phyloP scores from a whole-genome alignment of 768 basidiomycete genomes.

The Phlebiopsis flavidoalba region DNA sequence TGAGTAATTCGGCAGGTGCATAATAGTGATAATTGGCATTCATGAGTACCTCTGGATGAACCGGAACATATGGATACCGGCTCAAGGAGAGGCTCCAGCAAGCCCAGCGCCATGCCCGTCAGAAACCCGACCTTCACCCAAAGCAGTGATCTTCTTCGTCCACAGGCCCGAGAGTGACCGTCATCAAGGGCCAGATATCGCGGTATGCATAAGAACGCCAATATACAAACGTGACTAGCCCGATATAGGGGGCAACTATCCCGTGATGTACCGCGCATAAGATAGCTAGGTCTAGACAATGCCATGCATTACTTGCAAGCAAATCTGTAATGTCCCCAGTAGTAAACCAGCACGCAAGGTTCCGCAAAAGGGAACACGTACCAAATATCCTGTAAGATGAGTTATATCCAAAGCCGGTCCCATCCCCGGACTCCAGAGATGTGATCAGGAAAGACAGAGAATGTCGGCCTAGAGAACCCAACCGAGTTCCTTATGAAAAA shows the following conservation, averaged over 20 bases:
- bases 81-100: slow-evolving; percentile 15
- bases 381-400: no score
- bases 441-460: background rate
- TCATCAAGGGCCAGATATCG: slow-evolving; percentile 31
- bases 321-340: no score
- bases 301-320: background rate
- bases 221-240: slow-evolving; percentile 6
- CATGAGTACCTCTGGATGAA: background rate
- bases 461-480: background rate
- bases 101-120: slow-evolving; percentile 25
- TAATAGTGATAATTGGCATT: background rate
- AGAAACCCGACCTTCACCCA: slow-evolving; percentile 32
- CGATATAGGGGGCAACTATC: background rate
- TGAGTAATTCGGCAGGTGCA: background rate
- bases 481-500: no score
- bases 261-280: background rate
- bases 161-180: slow-evolving; percentile 26
- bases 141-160: slow-evolving; percentile 28
- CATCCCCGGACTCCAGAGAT: no score
- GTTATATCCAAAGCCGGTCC: no score
- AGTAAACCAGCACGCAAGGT: no score
- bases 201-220: slow-evolving; percentile 27
- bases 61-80: slow-evolving; percentile 4
- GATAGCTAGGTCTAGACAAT: background rate
- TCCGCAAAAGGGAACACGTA: no score